A percentile compares a stretch with the other conserved stretches of the same genome.
phyloP scores from a whole-genome alignment of 768 basidiomycete genomes.

The Rhodotorula sphaerocarpa region DNA sequence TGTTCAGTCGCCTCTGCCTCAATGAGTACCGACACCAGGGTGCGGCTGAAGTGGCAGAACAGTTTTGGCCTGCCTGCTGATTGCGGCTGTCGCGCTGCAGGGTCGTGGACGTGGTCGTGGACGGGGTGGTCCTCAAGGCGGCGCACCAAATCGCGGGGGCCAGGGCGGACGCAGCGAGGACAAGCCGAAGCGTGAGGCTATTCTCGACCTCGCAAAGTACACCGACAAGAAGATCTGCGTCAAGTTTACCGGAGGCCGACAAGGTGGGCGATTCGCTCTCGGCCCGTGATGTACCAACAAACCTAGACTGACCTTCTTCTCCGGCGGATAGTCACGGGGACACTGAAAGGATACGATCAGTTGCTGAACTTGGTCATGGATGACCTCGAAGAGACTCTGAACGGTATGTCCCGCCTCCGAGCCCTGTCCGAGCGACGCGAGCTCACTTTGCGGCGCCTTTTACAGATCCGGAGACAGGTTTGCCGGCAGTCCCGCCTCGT shows the following conservation, averaged over 20 bases:
- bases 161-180: constrained; percentile 44
- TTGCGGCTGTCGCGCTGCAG: not conserved
- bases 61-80: not conserved
- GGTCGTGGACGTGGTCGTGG: constrained; percentile 44
- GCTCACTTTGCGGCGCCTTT: constrained; percentile 45
- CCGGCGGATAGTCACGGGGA: constrained; percentile 61
- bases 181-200: constrained; percentile 84
- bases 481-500: constrained; percentile 38
- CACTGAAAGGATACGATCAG: constrained; percentile 92
- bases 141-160: constrained; percentile 44
- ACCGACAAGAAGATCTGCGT: constrained; percentile 84
- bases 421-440: not conserved
- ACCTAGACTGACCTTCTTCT: not conserved
- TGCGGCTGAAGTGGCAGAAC: not conserved
- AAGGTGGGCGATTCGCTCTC: constrained; percentile 43
- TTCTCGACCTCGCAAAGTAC: constrained; percentile 90
- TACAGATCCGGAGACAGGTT: constrained; percentile 55
- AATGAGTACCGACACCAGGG: not conserved
- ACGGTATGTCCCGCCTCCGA: constrained; percentile 48
- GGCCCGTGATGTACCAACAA: not conserved
- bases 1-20: too few relatives aligned
- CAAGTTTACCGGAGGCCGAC: constrained; percentile 95
- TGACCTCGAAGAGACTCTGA: constrained; percentile 76
- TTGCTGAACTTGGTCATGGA: constrained; percentile 93
- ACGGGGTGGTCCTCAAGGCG: constrained; percentile 42